Evolutionary conservation across 2,329 filamentous ascomycete genomes (phyloP).

Genomic region (Colletotrichum lini): DNA sequence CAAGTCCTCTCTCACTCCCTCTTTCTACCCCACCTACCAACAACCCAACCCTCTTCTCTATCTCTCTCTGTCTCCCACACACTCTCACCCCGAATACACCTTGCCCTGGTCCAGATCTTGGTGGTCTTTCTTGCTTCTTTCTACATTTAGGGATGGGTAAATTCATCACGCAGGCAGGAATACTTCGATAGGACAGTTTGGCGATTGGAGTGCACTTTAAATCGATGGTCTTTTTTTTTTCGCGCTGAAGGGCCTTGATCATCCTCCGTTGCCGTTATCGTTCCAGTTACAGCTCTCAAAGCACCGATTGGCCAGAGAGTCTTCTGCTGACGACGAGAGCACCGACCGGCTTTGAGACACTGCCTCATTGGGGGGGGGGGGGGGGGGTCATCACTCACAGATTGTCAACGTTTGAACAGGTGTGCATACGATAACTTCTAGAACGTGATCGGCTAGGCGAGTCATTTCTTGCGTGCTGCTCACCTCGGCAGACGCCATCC

Average conservation of each 20-base stretch:
- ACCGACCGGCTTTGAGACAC: constrained; percentile 18
- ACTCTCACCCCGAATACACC: constrained; percentile 40
- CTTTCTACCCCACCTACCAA: constrained; percentile 1
- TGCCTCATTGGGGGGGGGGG: not conserved
- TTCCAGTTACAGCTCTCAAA: constrained; percentile 4
- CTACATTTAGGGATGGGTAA: constrained; percentile 51
- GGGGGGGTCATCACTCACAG: constrained; percentile 20
- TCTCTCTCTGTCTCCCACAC: too few species aligned
- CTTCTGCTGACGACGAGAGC: constrained; percentile 22
- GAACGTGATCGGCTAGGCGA: constrained; percentile 17
- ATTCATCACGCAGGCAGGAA: constrained; percentile 55
- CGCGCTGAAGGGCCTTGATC: constrained; percentile 11
- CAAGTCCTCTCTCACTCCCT: constrained; percentile 20
- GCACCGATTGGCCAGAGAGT: constrained; percentile 11
- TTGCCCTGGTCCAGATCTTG: constrained; percentile 42
- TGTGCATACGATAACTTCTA: constrained; percentile 9
- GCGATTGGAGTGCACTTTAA: constrained; percentile 66
- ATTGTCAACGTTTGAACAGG: constrained; percentile 11
- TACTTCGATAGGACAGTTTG: constrained; percentile 64
- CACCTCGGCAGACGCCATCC: constrained; percentile 8
- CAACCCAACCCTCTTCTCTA: constrained; percentile 33
- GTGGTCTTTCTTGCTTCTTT: constrained; percentile 45
- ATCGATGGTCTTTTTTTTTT: constrained; percentile 50
- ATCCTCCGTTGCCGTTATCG: not conserved
- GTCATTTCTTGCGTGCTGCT: constrained; percentile 20